phyloP scores from a whole-genome alignment of 805 yeast genomes.

The Wickerhamiella lipophila region DNA sequence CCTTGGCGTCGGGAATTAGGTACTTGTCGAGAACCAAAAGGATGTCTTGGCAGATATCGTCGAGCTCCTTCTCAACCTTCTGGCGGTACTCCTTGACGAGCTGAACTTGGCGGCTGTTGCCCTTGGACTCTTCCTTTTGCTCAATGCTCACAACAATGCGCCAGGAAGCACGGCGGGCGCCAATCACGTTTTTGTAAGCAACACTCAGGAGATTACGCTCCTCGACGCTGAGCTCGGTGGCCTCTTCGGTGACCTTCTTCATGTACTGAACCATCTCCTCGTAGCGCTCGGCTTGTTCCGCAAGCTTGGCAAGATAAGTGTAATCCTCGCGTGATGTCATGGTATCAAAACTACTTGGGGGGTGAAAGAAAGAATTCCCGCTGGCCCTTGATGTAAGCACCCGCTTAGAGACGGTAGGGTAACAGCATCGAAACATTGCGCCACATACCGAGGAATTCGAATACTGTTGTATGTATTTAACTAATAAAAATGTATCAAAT shows the following conservation, averaged over 20 bases:
- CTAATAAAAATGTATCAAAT: no score
- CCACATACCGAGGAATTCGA: constrained; percentile 4
- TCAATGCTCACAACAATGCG: constrained; percentile 97
- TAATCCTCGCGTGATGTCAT: constrained; percentile 81
- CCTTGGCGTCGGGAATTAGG: constrained; percentile 87
- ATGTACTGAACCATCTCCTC: constrained; percentile 99
- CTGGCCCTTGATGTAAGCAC: constrained; percentile 12
- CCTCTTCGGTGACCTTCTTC: constrained; percentile 76
- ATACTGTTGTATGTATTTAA: background rate
- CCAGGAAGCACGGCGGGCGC: constrained; percentile 99
- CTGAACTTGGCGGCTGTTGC: constrained; percentile 73
- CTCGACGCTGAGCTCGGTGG: constrained; percentile 80
- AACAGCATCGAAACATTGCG: constrained; percentile 9
- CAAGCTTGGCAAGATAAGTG: constrained; percentile 93
- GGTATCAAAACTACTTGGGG: constrained; percentile 6
- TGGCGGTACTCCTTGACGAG: constrained; percentile 91
- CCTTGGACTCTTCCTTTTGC: constrained; percentile 98
- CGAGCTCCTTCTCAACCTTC: constrained; percentile 87
- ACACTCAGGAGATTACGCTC: constrained; percentile 95
- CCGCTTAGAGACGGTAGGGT: constrained; percentile 9
- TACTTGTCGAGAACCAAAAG: constrained; percentile 76
- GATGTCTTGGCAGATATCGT: constrained; percentile 91
- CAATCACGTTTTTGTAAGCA: constrained; percentile 96
- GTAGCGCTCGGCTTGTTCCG: constrained; percentile 99
- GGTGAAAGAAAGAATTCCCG: constrained; percentile 5